These are phyloP conservation scores for Waltergamsia citrina DNA, from an alignment of 2,329 filamentous ascomycete species.

Conservation along the genomic window DNA sequence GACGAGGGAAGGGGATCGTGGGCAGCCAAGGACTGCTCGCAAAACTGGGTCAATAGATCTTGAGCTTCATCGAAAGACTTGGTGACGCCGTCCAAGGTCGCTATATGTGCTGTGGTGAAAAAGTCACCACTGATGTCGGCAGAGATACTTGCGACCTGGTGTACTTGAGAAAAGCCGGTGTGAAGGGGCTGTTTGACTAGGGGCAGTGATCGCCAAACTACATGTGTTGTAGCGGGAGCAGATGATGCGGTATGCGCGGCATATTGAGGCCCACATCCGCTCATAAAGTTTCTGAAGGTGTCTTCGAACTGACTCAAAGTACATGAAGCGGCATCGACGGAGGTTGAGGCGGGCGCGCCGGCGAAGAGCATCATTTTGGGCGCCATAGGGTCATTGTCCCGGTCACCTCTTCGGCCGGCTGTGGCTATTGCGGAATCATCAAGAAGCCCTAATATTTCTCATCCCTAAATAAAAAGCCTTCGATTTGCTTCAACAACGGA, in stretches of 20 bases:
- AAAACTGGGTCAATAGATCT: conserved; percentile 52
- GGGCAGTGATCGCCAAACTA: conserved; percentile 46
- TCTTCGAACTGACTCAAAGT: conserved; percentile 16
- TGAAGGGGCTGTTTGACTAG: conserved; percentile 33
- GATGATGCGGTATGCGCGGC: too few species aligned
- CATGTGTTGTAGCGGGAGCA: conserved; percentile 8
- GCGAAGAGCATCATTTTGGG: conserved; percentile 26
- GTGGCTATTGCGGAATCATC: too few species aligned
- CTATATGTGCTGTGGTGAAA: conserved; percentile 34
- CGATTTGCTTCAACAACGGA: too few species aligned
- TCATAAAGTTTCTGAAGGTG: conserved; percentile 15
- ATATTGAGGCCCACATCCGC: conserved; percentile 4
- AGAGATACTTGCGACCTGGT: conserved; percentile 20
- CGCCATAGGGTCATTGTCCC: conserved; percentile 10
- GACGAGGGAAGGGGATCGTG: conserved; percentile 59
- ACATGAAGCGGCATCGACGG: conserved; percentile 17
- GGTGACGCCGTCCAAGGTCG: conserved; percentile 14
- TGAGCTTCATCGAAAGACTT: conserved; percentile 19
- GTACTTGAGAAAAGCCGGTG: conserved; percentile 41
- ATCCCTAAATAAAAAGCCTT: too few species aligned
- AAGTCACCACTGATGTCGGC: conserved; percentile 25
- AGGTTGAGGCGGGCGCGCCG: conserved; percentile 21
- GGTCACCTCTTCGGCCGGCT: too few species aligned
- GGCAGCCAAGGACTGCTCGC: conserved; percentile 66
- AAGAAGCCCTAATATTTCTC: too few species aligned